Evolutionary conservation across 1,284 basidiomycete genomes (phyloP), one percentile per base, ranked within the genome.

Genomic region (Malassezia dermatis): DNA sequence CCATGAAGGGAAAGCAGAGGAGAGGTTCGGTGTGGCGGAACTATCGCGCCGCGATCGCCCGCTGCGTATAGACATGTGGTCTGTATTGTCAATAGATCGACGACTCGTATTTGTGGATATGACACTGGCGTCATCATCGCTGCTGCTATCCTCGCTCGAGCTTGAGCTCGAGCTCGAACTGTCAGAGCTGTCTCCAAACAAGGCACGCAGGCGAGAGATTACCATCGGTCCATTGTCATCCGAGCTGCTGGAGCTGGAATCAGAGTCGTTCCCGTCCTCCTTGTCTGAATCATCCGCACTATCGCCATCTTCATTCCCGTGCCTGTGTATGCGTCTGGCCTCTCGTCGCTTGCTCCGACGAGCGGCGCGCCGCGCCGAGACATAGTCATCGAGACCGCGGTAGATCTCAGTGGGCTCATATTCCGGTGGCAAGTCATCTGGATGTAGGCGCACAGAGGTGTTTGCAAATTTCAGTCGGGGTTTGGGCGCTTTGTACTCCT

Each of bases 331-430:
- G 37, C 42, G 48, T 32, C 30, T 51, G 27, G 30, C 42, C 40
- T 55, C 46, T 6, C 49, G 49, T 8, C 62, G 54, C 24, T 53
- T 31, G 5, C 34, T 54, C 31, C 62, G 56, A 17, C 68, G 51
- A 3, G 55, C 54, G 12, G 53, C 52, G 17, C 68, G 64, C 19
- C 66, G 61, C 13, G 63, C 65, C 10, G 57, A 44, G n/a, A 74
- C 66, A 46, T 65, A 73, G 3, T 63, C 42, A 28, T 73, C 70
- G 0, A 74, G 57, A n/a, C 65, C 63, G 8, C 71, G 64, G 49
- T 71, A 74, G 5, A 62, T 56, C 7, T 74, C 71, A 24, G 61
- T 62, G 4, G 59, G 60, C 19, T 71, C 64, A 45, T 62, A 74
- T 43, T 59, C 59, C 8, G 51, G 41, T 2, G 71, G 71, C 31